Evolutionary conservation across 2,329 filamentous ascomycete genomes (phyloP), one percentile per base, ranked within the genome.

Genomic region (Chrysoporthe puriensis): DNA sequence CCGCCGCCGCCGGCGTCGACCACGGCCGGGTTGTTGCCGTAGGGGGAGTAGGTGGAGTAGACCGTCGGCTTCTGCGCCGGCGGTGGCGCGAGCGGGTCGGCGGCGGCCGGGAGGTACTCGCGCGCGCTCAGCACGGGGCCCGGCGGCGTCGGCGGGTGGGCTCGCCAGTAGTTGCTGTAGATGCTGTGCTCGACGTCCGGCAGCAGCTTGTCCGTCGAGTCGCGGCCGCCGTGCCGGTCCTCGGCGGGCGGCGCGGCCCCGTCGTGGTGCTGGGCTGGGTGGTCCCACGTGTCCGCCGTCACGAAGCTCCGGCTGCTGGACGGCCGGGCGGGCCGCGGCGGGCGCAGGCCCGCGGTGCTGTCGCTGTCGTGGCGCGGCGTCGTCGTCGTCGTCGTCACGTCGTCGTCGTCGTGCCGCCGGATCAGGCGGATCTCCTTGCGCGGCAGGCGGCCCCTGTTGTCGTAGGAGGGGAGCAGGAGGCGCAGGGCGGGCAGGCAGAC

Each of bases 401-500:
- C 50, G 1, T 57, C 46, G 7, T 54, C 21, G 26, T 54, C 32
- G 21, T 54, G 50, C 26, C 50, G 50, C 50, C 52, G 54, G 34
- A 63, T 42, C 54, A 59, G 26, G 54, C 44, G 61, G 54, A 67
- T 64, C 26, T 44, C 44, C 43, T 50, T 63, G 58, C 46, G 61
- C 21, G 66, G 54, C 50, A 58, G 48, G 61, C 46, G 61, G 21
- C 43, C 56, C 36, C 48, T 40, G 50, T 57, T 32, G 36, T 44
- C 36, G 36, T 9, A 43, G 0, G 66, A 36, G 2, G 66, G 16
- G 21, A 40, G 36, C 16, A 67, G 62, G 44, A 67, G 61, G 44
- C 61, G 66, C 1, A 67, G 61, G 26, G 66, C 63, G 16, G 66
- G 66, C 36, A 67, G 42, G 16, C 61, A 54, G 8, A 56, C 43